A percentile compares a stretch with the other conserved stretches of the same genome.
Evolutionary conservation across 148 eudicot genomes (phyloP).

Genomic region (Drosera capensis): DNA sequence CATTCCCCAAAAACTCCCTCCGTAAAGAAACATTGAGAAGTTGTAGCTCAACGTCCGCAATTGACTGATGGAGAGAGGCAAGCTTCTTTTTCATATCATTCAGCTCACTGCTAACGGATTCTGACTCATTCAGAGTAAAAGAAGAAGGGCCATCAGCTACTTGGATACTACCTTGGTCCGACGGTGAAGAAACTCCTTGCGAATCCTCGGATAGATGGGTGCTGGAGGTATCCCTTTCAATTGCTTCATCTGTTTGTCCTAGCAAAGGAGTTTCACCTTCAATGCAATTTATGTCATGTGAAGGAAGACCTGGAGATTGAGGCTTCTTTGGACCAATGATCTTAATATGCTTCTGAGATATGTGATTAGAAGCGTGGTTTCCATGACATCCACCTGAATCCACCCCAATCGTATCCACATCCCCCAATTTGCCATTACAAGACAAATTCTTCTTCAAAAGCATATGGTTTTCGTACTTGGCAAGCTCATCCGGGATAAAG

Average conservation of each 20-base stretch:
- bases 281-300: conserved; percentile 13
- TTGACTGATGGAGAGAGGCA: conserved; percentile 23
- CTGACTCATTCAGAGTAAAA: conserved; percentile 12
- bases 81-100: conserved; percentile 22
- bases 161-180: conserved; percentile 5
- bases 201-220: conserved; percentile 16
- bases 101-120: conserved; percentile 16
- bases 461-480: neutral
- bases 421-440: conserved; percentile 10
- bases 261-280: conserved; percentile 17
- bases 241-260: conserved; percentile 8
- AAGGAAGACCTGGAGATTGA: conserved; percentile 3
- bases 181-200: conserved; percentile 9
- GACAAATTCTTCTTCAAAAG: neutral
- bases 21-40: conserved; percentile 41
- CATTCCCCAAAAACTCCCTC: conserved; percentile 50
- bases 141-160: conserved; percentile 7
- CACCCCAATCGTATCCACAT: conserved; percentile 8
- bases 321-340: conserved; percentile 4
- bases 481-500: neutral
- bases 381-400: conserved; percentile 5
- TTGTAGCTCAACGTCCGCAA: conserved; percentile 24
- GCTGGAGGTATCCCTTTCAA: conserved; percentile 8
- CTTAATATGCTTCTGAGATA: conserved; percentile 14
- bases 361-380: conserved; percentile 9